A percentile compares a stretch with the other conserved stretches of the same genome.
These are phyloP conservation scores for Ophiostoma populinum DNA, from an alignment of 2,329 filamentous ascomycete species.

Conservation along the genomic window DNA sequence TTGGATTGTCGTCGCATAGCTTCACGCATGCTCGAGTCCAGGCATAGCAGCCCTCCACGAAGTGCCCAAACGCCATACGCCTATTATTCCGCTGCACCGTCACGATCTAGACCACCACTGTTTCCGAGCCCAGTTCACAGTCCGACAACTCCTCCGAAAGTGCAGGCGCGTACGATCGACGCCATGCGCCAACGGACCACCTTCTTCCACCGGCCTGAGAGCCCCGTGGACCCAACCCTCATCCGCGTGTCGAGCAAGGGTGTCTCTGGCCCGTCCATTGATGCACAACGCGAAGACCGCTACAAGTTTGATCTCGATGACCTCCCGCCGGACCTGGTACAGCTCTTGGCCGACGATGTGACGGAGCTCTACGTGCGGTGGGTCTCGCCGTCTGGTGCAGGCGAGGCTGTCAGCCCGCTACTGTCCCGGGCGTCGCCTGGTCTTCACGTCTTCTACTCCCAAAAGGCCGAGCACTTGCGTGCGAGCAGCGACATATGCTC, in stretches of 20 bases:
- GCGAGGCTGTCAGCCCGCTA: slow-evolving; percentile 50
- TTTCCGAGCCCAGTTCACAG: too few species aligned
- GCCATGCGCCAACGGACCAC: slow-evolving; percentile 68
- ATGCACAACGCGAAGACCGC: slow-evolving; percentile 61
- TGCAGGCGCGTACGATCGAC: not conserved
- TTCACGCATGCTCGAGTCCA: too few species aligned
- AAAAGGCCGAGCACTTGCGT: slow-evolving; percentile 4
- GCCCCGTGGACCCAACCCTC: slow-evolving; percentile 44
- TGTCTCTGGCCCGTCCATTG: slow-evolving; percentile 36
- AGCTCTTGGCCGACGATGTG: slow-evolving; percentile 38
- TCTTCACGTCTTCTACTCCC: slow-evolving; percentile 64
- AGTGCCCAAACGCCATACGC: too few species aligned
- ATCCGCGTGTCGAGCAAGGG: slow-evolving; percentile 38
- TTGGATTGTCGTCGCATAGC: too few species aligned
- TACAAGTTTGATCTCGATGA: slow-evolving; percentile 58
- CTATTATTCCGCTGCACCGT: too few species aligned
- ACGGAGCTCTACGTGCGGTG: slow-evolving; percentile 67
- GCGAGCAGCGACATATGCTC: slow-evolving; percentile 33
- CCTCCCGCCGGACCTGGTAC: slow-evolving; percentile 49
- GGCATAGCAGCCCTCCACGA: too few species aligned
- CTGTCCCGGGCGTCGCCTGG: slow-evolving; percentile 61
- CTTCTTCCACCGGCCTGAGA: slow-evolving; percentile 51
- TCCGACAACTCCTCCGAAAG: too few species aligned
- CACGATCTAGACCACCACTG: too few species aligned
- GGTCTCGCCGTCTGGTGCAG: slow-evolving; percentile 44